Evolutionary conservation across 306 rosid genomes (phyloP).

Genomic region (Glycyrrhiza uralensis): DNA sequence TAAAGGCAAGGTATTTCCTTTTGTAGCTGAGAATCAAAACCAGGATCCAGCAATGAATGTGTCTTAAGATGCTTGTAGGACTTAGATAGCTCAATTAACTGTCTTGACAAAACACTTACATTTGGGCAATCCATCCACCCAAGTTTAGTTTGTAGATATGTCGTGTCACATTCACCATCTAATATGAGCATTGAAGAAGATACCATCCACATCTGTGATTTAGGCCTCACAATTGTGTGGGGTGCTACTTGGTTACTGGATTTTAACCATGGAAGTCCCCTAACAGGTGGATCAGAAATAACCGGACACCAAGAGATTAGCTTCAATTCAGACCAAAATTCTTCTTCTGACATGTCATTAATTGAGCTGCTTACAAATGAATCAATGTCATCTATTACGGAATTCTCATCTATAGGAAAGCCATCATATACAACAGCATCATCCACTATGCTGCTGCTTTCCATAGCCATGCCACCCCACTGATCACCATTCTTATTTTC

Average conservation of each 20-base stretch:
- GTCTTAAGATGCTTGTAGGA: conserved; percentile 61
- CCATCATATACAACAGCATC: conserved; percentile 31
- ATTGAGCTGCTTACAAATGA: conserved; percentile 39
- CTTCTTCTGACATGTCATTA: conserved; percentile 69
- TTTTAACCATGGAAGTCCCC: conserved; percentile 87
- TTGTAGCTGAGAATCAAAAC: conserved; percentile 56
- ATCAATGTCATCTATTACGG: conserved; percentile 36
- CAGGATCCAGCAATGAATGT: conserved; percentile 48
- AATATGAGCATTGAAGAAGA: conserved; percentile 87
- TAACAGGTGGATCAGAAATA: conserved; percentile 61
- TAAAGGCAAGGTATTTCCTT: conserved; percentile 70
- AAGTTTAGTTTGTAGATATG: conserved; percentile 59
- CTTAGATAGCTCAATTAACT: conserved; percentile 70
- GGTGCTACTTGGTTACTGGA: conserved; percentile 54
- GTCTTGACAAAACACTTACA: conserved; percentile 52
- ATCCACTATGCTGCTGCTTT: conserved; percentile 22
- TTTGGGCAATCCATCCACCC: conserved; percentile 75
- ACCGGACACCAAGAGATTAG: conserved; percentile 88
- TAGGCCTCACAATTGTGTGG: conserved; percentile 74
- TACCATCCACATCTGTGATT: conserved; percentile 86
- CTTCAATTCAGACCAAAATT: conserved; percentile 88
- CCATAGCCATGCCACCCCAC: conserved; percentile 24
- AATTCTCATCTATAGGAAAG: conserved; percentile 36
- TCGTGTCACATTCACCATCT: conserved; percentile 58
- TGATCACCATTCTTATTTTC: conserved; percentile 44